These are phyloP conservation scores for Annulohypoxylon moriforme DNA, from an alignment of 495 filamentous ascomycete genomes.

Conservation along the genomic window DNA sequence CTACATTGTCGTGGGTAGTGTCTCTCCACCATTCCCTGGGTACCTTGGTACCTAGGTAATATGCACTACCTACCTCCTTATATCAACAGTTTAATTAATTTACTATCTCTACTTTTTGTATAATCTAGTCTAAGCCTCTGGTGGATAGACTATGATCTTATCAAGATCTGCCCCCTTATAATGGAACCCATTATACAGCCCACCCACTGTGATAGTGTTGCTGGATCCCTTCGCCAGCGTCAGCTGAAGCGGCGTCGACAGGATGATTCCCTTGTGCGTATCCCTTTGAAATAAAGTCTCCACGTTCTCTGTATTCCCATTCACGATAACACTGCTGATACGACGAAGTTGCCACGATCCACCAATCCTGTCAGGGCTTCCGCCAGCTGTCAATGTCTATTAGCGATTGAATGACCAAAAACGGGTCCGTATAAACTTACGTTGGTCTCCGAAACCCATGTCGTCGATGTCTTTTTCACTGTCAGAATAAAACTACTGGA, in stretches of 20 bases:
- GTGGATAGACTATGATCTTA: constrained; percentile 57
- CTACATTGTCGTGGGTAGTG: no score
- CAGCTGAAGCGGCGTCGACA: constrained; percentile 54
- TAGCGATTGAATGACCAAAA: not conserved
- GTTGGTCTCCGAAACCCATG: constrained; percentile 59
- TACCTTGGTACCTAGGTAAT: no score
- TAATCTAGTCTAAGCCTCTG: constrained; percentile 42
- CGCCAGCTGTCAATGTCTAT: constrained; percentile 38
- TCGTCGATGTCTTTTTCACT: constrained; percentile 50
- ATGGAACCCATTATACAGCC: constrained; percentile 55
- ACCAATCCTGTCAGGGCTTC: constrained; percentile 56
- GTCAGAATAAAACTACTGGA: constrained; percentile 12
- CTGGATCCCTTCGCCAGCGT: constrained; percentile 49
- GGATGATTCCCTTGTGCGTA: constrained; percentile 60
- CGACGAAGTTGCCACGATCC: constrained; percentile 58
- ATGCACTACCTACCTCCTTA: no score
- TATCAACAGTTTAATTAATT: no score
- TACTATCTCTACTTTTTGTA: no score
- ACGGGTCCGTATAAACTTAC: constrained; percentile 28
- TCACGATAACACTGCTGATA: constrained; percentile 57
- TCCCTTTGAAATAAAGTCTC: constrained; percentile 57
- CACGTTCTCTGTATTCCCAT: constrained; percentile 49
- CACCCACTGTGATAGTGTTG: constrained; percentile 58
- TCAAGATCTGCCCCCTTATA: constrained; percentile 58
- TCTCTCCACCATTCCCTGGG: no score